Evolutionary conservation across 176 grass and related monocot genomes (phyloP).

Genomic region (Ensete ventricosum): DNA sequence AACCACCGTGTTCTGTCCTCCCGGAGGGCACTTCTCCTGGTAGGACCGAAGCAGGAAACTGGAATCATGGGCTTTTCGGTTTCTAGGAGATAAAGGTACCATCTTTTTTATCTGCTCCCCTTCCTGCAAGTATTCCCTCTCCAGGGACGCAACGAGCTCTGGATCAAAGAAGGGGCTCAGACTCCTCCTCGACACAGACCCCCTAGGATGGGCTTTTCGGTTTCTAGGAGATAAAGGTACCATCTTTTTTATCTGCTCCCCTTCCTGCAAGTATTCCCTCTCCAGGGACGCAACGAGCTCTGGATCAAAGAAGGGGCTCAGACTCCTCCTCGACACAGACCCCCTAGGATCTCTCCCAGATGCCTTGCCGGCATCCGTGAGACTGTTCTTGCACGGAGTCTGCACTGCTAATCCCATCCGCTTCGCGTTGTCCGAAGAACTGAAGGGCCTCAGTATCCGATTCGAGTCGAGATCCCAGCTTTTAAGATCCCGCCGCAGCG

Average conservation of each 20-base stretch:
- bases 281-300: conserved; percentile 75
- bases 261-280: conserved; percentile 69
- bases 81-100: conserved; percentile 3
- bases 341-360: conserved; percentile 2
- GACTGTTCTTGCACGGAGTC: conserved; percentile 23
- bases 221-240: conserved; percentile 1
- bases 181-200: conserved; percentile 71
- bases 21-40: conserved; percentile 50
- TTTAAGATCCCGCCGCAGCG: conserved; percentile 41
- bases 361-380: conserved; percentile 24
- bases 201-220: conserved; percentile 43
- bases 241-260: conserved; percentile 71
- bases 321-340: conserved; percentile 51
- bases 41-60: conserved; percentile 40
- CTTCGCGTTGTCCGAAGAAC: conserved; percentile 50
- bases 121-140: conserved; percentile 73
- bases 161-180: conserved; percentile 90
- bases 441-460: conserved; percentile 64
- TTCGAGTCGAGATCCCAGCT: conserved; percentile 33
- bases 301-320: conserved; percentile 90
- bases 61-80: conserved; percentile 39
- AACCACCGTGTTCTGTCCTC: conserved; percentile 52
- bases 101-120: conserved; percentile 77
- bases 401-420: neutral
- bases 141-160: conserved; percentile 70